Base-by-base conservation (phyloP, 2,329 filamentous ascomycete genomes). In the Paecilomyces fulvus region DNA sequence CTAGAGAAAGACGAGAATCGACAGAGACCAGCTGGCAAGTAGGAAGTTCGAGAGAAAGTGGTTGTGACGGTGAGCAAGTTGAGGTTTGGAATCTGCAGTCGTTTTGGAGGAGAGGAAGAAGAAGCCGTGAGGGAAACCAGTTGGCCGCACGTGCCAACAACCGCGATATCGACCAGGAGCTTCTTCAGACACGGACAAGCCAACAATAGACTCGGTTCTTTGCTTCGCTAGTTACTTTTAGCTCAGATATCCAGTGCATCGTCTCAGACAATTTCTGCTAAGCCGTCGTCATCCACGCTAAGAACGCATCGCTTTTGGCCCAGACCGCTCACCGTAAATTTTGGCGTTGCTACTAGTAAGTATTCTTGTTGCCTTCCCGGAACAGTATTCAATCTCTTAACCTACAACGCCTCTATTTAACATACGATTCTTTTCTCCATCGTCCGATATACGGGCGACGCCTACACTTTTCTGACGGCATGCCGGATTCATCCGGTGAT, bases 401-500 rank as follows among this genome's bases (percentile, higher is more conserved):
- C 20, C 37, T 17, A 43, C 37, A 9, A 43, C 37, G 14, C 3
- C n/a, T 17, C 20, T 5, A n/a, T 28, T 25, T 3, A 12, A 49
- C 48, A 21, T 14, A 52, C 28, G 51, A 52, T 21, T 33, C 51
- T 49, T 21, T 10, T 25, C 48, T 49, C 12, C 14, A 4, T 20
- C 48, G 11, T 49, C 48, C 21, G 10, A 5, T 28, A 23, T 23
- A 49, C 21, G 25, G 21, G 12, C 20, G 25, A 5, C 48, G 1
- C 48, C 10, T 12, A n/a, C 17, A 14, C 48, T 28, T 4, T 49
- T 54, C 25, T 33, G 2, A 55, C 30, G 30, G n/a, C 33, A 70
- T 69, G 67, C 23, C 65, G 52, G 61, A 64, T 30, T 60, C 56
- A 28, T 65, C 67, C 28, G 67, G 62, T 49, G 69, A 73, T 52